phyloP scores from a whole-genome alignment of 2,329 filamentous ascomycete genomes.

The Didymella lethalis region DNA sequence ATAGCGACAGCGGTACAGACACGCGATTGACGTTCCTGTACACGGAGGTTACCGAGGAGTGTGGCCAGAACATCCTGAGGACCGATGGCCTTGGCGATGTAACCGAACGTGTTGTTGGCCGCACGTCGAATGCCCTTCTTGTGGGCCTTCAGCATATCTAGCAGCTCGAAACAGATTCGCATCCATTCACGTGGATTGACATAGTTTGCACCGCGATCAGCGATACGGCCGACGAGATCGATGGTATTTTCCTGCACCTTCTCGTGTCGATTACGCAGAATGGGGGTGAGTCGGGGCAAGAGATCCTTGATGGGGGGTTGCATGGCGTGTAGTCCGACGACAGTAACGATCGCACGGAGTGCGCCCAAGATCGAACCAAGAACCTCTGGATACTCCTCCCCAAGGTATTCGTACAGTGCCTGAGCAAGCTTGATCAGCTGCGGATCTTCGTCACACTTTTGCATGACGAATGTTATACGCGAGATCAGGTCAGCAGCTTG shows the following conservation, averaged over 20 bases:
- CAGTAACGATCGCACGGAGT: constrained; percentile 93
- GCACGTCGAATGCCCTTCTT: constrained; percentile 99
- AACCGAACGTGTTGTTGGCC: constrained; percentile 99
- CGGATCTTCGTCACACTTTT: constrained; percentile 95
- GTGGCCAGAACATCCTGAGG: constrained; percentile 97
- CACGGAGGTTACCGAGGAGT: constrained; percentile 92
- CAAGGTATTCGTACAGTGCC: constrained; percentile 96
- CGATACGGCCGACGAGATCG: constrained; percentile 95
- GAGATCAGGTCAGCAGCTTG: constrained; percentile 97
- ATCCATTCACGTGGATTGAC: constrained; percentile 99
- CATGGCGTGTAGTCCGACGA: constrained; percentile 98
- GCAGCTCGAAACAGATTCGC: constrained; percentile 98
- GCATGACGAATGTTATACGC: constrained; percentile 98
- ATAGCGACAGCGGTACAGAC: constrained; percentile 99
- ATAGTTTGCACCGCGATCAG: constrained; percentile 93
- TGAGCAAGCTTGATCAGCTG: constrained; percentile 94
- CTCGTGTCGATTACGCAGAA: constrained; percentile 96
- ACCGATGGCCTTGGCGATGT: constrained; percentile 98
- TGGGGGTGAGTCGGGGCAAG: constrained; percentile 93
- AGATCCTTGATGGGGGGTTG: constrained; percentile 97
- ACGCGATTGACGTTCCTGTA: constrained; percentile 96
- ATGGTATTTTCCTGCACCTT: constrained; percentile 99
- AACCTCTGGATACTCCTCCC: constrained; percentile 98
- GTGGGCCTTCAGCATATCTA: constrained; percentile 99
- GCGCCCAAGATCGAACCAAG: constrained; percentile 95